Evolutionary conservation across 2,329 filamentous ascomycete species (phyloP).

Genomic region (Talaromyces amestolkiae): DNA sequence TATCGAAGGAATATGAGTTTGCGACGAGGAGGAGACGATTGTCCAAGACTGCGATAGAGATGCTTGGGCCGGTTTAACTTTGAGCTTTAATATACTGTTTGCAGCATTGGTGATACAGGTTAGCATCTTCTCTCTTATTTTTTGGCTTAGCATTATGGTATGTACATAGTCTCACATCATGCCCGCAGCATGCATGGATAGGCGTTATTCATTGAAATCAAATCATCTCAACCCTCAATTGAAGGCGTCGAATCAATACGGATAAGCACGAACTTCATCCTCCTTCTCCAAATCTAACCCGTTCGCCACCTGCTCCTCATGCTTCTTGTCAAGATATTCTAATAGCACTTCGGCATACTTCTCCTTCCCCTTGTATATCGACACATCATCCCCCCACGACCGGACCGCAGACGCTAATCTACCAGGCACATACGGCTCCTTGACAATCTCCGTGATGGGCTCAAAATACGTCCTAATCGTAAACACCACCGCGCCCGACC

Average conservation of each 20-base stretch:
- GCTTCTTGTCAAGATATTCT: slow-evolving; percentile 72
- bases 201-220: slow-evolving; percentile 5
- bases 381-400: slow-evolving; percentile 78
- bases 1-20: slow-evolving; percentile 62
- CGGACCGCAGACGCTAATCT: slow-evolving; percentile 72
- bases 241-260: slow-evolving; percentile 44
- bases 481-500: slow-evolving; percentile 62
- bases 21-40: slow-evolving; percentile 34
- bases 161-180: slow-evolving; percentile 4
- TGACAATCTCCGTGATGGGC: slow-evolving; percentile 63
- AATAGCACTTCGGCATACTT: slow-evolving; percentile 70
- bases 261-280: slow-evolving; percentile 61
- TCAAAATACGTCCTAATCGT: slow-evolving; percentile 80
- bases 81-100: neutral
- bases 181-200: slow-evolving; percentile 4
- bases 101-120: neutral
- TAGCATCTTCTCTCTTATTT: neutral
- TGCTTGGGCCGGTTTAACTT: slow-evolving; percentile 7
- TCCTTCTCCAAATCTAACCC: slow-evolving; percentile 64
- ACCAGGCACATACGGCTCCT: slow-evolving; percentile 75
- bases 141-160: neutral
- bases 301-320: slow-evolving; percentile 67
- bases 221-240: neutral
- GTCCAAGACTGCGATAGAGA: slow-evolving; percentile 21
- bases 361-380: slow-evolving; percentile 73